phyloP scores from a whole-genome alignment of 1,284 basidiomycete species.

The Ustilago bromivora region DNA sequence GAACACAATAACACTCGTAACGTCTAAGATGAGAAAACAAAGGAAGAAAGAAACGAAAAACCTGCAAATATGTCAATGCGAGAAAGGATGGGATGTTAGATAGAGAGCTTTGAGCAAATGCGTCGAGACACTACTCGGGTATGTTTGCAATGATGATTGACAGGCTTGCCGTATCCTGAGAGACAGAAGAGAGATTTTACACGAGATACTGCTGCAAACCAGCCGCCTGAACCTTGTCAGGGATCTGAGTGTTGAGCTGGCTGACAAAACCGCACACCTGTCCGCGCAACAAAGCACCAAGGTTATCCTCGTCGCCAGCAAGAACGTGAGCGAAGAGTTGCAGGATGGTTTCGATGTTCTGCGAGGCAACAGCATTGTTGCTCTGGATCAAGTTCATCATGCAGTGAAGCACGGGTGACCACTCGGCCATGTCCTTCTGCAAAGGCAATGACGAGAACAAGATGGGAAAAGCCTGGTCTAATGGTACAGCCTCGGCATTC shows the following conservation, averaged over 20 bases:
- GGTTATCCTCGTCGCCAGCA: slow-evolving; percentile 69
- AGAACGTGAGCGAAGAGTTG: slow-evolving; percentile 86
- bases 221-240: slow-evolving; percentile 80
- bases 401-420: slow-evolving; percentile 82
- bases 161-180: slow-evolving; percentile 2
- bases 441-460: slow-evolving; percentile 86
- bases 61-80: slow-evolving; percentile 15
- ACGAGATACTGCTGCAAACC: slow-evolving; percentile 74
- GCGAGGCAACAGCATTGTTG: slow-evolving; percentile 77
- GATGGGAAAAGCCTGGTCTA: slow-evolving; percentile 86
- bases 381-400: slow-evolving; percentile 88
- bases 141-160: slow-evolving; percentile 36
- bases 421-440: slow-evolving; percentile 81
- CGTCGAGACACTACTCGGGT: slow-evolving; percentile 51
- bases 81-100: slow-evolving; percentile 19
- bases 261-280: slow-evolving; percentile 75
- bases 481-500: slow-evolving; percentile 83
- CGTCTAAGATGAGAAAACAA: slow-evolving; percentile 21
- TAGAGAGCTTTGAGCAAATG: slow-evolving; percentile 42
- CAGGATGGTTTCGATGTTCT: slow-evolving; percentile 83
- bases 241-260: slow-evolving; percentile 80
- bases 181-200: slow-evolving; percentile 30
- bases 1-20: slow-evolving; percentile 36
- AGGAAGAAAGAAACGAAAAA: background rate
- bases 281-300: slow-evolving; percentile 71